phyloP scores from a whole-genome alignment of 2,329 filamentous ascomycete genomes.

The Achaetomium macrosporum region DNA sequence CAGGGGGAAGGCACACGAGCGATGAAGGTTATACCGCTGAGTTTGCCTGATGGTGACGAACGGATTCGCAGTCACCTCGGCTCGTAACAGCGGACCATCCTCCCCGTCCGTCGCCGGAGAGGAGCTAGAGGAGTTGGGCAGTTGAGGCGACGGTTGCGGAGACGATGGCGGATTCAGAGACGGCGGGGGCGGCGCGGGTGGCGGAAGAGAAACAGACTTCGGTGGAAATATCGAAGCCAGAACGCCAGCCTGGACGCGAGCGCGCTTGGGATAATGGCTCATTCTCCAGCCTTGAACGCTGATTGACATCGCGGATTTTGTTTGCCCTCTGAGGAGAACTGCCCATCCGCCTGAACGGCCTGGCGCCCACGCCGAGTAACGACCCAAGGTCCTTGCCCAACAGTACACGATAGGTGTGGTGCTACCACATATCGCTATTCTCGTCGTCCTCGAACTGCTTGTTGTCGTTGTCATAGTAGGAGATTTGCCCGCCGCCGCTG shows the following conservation, averaged over 20 bases:
- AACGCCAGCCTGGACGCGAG: conserved; percentile 2
- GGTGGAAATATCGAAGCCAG: not conserved
- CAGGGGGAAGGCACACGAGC: too few species aligned
- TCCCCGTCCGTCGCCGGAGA: too few species aligned
- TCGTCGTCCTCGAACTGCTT: conserved; percentile 17
- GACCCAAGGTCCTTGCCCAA: not conserved
- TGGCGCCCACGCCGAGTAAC: not conserved
- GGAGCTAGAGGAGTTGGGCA: too few species aligned
- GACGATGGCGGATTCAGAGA: too few species aligned
- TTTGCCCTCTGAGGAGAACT: too few species aligned
- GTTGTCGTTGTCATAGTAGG: conserved; percentile 17
- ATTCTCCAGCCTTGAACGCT: too few species aligned
- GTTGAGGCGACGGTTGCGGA: too few species aligned
- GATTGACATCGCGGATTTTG: too few species aligned
- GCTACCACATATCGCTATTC: conserved; percentile 25
- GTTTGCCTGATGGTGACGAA: too few species aligned
- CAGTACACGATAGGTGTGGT: conserved; percentile 7
- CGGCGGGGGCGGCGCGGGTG: not conserved
- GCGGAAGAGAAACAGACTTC: not conserved
- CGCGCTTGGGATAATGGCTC: not conserved
- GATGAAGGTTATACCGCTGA: too few species aligned
- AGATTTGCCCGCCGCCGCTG: conserved; percentile 10
- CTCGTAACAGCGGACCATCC: too few species aligned
- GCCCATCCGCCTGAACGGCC: not conserved
- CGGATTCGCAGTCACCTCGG: too few species aligned